Base-by-base conservation (phyloP, 805 yeast species). In the Kuraishia floccosa region DNA sequence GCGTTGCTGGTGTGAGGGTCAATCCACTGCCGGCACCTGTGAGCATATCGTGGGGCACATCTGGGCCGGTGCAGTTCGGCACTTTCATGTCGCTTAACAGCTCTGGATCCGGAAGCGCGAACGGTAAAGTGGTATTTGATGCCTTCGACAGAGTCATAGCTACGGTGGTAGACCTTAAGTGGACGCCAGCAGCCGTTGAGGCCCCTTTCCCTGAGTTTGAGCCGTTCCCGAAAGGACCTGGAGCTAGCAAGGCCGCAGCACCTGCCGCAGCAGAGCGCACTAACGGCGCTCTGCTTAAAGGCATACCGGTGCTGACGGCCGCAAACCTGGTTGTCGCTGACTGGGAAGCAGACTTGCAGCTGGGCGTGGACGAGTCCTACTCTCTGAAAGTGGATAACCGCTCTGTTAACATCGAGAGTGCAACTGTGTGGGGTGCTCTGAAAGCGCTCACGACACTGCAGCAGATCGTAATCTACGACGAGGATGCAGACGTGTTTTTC, bases 371-470 rank as follows among this genome's bases (percentile, higher is more conserved):
- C 36, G 65, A 60, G 38, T 41, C 58, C 6, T 60, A 57, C 36
- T 35, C 44, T 11, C 33, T 60, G 29, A 25, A 30, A 4, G 39
- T 52, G 3, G 17, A 12, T 5, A 19, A 19, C 7, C 27, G 23
- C 16, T 32, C 34, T 3, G 41, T 59, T 16, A 50, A 60, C 22
- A 22, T 33, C 17, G 11, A 18, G 10, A 53, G 65, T 5, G 40
- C 27, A 13, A 60, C 65, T 3, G 38, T 47, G 5, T 61, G 64
- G 65, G 68, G 67, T 10, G 65, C 58, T 2, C 42, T 62, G 27
- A 54, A 59, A 37, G 65, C 58, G 0, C 49, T 62, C 24, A 44
- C 52, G 6, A 61, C 68, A 2, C 41, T 61, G 21, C 59, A 60
- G 33, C 67, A 62, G 39, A 30, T 62, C 19, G 39, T 61, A n/a